Evolutionary conservation across 2,329 filamentous ascomycete genomes (phyloP).

Genomic region (Paramyrothecium roridum): DNA sequence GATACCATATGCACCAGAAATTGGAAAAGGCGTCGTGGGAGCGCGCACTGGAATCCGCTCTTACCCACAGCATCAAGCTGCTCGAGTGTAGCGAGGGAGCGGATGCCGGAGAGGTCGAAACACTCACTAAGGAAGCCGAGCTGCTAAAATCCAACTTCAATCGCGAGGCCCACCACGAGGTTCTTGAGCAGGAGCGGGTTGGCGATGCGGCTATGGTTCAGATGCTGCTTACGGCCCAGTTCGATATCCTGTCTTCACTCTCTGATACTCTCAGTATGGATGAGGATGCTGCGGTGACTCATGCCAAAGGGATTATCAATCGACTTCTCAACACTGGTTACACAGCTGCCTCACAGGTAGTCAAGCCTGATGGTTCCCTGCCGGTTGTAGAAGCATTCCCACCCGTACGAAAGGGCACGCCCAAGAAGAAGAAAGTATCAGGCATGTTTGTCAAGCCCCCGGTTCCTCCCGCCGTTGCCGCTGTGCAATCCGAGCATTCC

Average conservation of each 20-base stretch:
- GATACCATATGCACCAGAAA: slow-evolving; percentile 86
- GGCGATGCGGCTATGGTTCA: slow-evolving; percentile 78
- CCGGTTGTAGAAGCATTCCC: slow-evolving; percentile 64
- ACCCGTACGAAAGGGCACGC: slow-evolving; percentile 69
- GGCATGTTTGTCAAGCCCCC: slow-evolving; percentile 39
- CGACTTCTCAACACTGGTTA: slow-evolving; percentile 76
- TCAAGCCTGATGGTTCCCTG: slow-evolving; percentile 78
- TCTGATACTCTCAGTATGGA: slow-evolving; percentile 78
- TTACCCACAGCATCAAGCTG: slow-evolving; percentile 80
- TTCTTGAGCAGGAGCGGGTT: slow-evolving; percentile 80
- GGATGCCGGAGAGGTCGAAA: slow-evolving; percentile 63
- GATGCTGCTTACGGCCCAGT: slow-evolving; percentile 81
- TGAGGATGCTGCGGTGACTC: slow-evolving; percentile 76
- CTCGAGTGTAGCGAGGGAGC: slow-evolving; percentile 54
- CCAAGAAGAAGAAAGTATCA: slow-evolving; percentile 64
- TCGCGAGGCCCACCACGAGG: slow-evolving; percentile 71
- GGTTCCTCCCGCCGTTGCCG: slow-evolving; percentile 38
- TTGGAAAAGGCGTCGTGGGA: slow-evolving; percentile 84
- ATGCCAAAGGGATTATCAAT: slow-evolving; percentile 73
- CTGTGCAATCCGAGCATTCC: slow-evolving; percentile 24
- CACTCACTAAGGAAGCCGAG: slow-evolving; percentile 77
- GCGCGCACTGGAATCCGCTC: slow-evolving; percentile 77
- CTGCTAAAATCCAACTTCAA: slow-evolving; percentile 80
- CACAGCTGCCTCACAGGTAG: slow-evolving; percentile 72
- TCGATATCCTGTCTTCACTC: slow-evolving; percentile 83